Evolutionary conservation across 768 basidiomycete species (phyloP).

Genomic region (Naganishia kalamii): DNA sequence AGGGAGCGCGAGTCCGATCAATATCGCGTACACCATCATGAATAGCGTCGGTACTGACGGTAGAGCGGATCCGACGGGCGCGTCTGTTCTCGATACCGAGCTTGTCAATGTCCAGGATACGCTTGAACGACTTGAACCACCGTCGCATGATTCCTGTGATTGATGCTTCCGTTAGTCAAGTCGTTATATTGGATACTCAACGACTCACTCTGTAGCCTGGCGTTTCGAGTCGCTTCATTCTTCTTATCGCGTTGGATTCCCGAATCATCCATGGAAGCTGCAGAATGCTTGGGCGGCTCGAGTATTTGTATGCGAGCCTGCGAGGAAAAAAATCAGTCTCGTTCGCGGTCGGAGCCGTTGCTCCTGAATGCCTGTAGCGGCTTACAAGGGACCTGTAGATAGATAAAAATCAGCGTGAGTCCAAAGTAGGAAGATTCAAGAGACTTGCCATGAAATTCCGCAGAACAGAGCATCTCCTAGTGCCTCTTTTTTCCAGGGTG

Average conservation of each 20-base stretch:
- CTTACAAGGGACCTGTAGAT: neutral
- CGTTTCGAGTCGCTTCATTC: neutral
- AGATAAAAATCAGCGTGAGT: neutral
- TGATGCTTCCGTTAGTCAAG: neutral
- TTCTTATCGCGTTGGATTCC: neutral
- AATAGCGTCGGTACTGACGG: neutral
- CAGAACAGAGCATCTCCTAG: neutral
- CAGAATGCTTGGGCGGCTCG: neutral
- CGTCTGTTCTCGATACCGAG: neutral
- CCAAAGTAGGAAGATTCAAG: neutral
- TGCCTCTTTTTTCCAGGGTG: neutral
- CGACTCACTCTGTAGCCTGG: neutral
- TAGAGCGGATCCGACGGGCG: neutral
- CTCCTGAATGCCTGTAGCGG: too few relatives aligned
- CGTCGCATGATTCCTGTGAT: neutral
- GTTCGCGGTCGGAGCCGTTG: neutral
- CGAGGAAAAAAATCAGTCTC: neutral
- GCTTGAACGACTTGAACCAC: neutral
- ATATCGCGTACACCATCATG: too few relatives aligned
- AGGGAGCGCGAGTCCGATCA: neutral
- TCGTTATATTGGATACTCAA: too few relatives aligned
- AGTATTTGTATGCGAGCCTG: neutral
- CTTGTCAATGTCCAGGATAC: neutral
- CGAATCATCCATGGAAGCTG: neutral
- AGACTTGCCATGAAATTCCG: neutral